Evolutionary conservation across 2,329 filamentous ascomycete genomes (phyloP).

Genomic region (Venturia pyrina): DNA sequence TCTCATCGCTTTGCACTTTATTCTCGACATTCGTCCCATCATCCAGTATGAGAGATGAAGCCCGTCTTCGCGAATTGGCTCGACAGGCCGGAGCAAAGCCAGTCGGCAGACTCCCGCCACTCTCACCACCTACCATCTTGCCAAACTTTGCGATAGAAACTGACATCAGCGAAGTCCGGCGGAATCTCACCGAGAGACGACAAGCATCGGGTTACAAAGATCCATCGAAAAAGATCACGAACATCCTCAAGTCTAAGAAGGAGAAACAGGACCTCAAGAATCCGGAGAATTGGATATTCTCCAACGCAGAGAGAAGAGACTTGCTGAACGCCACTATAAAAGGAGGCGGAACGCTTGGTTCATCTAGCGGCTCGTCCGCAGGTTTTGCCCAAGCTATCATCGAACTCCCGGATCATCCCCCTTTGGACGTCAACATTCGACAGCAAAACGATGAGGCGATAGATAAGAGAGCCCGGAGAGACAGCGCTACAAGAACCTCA

Average conservation of each 20-base stretch:
- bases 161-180: neutral
- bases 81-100: neutral
- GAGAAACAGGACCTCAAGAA: slow-evolving; percentile 6
- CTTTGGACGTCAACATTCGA: slow-evolving; percentile 6
- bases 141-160: neutral
- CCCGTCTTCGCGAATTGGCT: neutral
- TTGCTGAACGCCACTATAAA: neutral
- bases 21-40: neutral
- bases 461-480: neutral
- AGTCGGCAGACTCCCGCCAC: neutral
- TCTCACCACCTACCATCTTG: neutral
- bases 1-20: neutral
- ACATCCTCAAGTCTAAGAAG: slow-evolving; percentile 1
- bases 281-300: neutral
- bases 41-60: neutral
- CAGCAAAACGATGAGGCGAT: neutral
- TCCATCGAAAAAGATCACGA: slow-evolving; percentile 1
- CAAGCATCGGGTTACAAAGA: neutral
- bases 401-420: neutral
- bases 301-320: neutral
- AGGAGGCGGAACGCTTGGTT: neutral
- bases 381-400: slow-evolving; percentile 1
- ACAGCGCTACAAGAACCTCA: neutral
- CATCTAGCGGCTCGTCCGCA: neutral
- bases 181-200: neutral